These are phyloP conservation scores for Lophiotrema nucula DNA, from an alignment of 495 filamentous ascomycete species.

Conservation along the genomic window DNA sequence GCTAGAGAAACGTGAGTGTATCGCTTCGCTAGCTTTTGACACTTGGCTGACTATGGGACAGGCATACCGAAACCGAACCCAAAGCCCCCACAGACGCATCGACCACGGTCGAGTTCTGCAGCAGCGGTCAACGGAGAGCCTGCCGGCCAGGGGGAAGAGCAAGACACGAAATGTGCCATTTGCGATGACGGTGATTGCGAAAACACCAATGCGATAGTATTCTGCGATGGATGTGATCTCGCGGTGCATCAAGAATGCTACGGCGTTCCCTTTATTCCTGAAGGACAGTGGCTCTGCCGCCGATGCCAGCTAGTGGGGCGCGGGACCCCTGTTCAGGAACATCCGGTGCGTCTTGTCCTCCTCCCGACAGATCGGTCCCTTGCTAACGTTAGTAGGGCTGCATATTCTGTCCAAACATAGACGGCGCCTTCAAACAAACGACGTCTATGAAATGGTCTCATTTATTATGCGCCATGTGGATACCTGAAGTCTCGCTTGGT, in stretches of 20 bases:
- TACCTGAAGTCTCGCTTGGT: constrained; percentile 92
- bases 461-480: constrained; percentile 96
- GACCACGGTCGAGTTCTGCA: constrained; percentile 86
- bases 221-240: constrained; percentile 96
- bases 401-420: constrained; percentile 96
- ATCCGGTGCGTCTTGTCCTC: constrained; percentile 22
- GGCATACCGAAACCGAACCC: constrained; percentile 90
- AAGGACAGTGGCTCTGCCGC: constrained; percentile 96
- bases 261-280: constrained; percentile 96
- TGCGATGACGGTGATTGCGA: constrained; percentile 98
- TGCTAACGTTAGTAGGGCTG: constrained; percentile 60
- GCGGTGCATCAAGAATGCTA: constrained; percentile 99
- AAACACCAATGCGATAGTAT: constrained; percentile 99
- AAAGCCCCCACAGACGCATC: constrained; percentile 88
- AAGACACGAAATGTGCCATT: constrained; percentile 95
- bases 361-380: background rate
- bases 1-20: constrained; percentile 74
- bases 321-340: constrained; percentile 69
- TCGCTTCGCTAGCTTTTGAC: too few species aligned
- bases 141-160: constrained; percentile 78
- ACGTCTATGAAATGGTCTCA: constrained; percentile 94
- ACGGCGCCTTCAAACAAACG: constrained; percentile 98
- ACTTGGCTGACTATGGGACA: constrained; percentile 18
- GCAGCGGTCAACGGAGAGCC: constrained; percentile 89
- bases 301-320: constrained; percentile 95